phyloP scores from a whole-genome alignment of 2,329 filamentous ascomycete genomes.

The Colletotrichum gloeosporioides region DNA sequence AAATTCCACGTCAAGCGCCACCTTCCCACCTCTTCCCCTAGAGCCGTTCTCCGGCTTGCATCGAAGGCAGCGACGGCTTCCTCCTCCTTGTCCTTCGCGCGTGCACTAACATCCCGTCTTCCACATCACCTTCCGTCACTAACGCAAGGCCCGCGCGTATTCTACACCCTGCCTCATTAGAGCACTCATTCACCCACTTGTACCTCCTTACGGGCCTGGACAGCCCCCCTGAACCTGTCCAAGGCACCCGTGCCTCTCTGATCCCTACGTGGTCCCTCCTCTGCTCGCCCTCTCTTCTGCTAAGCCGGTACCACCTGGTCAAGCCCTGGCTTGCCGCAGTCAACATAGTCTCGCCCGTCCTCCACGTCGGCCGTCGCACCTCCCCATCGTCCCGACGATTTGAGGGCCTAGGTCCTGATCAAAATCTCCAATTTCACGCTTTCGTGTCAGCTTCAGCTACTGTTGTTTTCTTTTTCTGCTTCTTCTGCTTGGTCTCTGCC shows the following conservation, averaged over 20 bases:
- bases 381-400: slow-evolving; percentile 15
- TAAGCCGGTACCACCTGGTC: background rate
- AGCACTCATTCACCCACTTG: slow-evolving; percentile 9
- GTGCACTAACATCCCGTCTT: background rate
- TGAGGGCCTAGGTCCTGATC: slow-evolving; percentile 6
- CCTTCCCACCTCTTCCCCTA: background rate
- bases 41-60: background rate
- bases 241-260: background rate
- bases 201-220: slow-evolving; percentile 9
- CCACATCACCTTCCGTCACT: background rate
- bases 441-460: background rate
- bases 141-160: slow-evolving; percentile 7
- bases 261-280: background rate
- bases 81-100: background rate
- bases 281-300: background rate
- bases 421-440: slow-evolving; percentile 5
- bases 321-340: slow-evolving; percentile 20
- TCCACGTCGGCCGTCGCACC: slow-evolving; percentile 19
- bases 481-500: background rate
- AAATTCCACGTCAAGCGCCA: slow-evolving; percentile 15
- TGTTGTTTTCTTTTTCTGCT: background rate
- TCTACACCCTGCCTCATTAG: slow-evolving; percentile 5
- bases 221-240: slow-evolving; percentile 10
- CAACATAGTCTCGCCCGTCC: slow-evolving; percentile 16
- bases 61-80: background rate